Evolutionary conservation across 495 filamentous ascomycete species (phyloP), one percentile per base, ranked within the genome.

Genomic region (Trichoderma gamsii): DNA sequence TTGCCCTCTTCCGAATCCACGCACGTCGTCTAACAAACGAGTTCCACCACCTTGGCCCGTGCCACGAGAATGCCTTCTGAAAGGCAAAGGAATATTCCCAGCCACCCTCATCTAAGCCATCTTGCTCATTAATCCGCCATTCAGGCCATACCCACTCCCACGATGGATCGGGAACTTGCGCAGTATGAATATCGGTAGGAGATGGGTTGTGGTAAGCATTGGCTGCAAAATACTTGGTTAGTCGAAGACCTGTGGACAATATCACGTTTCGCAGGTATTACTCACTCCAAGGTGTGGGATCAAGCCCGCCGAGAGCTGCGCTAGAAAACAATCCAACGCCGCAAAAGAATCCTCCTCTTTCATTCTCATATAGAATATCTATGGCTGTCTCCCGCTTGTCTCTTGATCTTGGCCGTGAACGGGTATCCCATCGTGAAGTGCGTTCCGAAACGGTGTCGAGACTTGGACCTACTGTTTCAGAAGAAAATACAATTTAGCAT

Each of bases 41-140:
- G 77, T 92, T 91, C 74, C 91, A 96, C 91, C 92, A 97, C 23
- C 88, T 88, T 35, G 90, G 90, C 8, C 92, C 91, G 78, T 98
- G 96, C 96, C 96, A 99, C 1, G 88, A 85, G 66, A 91, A 94
- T 16, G 79, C 79, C 61, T 84, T 88, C 2, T 80, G 77, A 72
- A 98, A 99, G 69, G 88, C 89, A 79, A 97, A 92, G 25, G 89
- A 90, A 73, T 99, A 99, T 73, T 93, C 86, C 96, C 96, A 99
- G 3, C 96, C 96, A 70, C 96, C 92, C 69, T 94, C 89, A 72
- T 98, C 96, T 21, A 74, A 72, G 70, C 91, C 87, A n/a, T 87
- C 86, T 9, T 91, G 89, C 83, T 92, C 92, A 73, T 99, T 93
- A 27, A 97, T 88, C 70, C 90, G 92, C 96, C 96, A 99, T 46